Evolutionary conservation across 2,329 filamentous ascomycete genomes (phyloP), one percentile per base, ranked within the genome.

Genomic region (Pseudogymnoascus verrucosus): DNA sequence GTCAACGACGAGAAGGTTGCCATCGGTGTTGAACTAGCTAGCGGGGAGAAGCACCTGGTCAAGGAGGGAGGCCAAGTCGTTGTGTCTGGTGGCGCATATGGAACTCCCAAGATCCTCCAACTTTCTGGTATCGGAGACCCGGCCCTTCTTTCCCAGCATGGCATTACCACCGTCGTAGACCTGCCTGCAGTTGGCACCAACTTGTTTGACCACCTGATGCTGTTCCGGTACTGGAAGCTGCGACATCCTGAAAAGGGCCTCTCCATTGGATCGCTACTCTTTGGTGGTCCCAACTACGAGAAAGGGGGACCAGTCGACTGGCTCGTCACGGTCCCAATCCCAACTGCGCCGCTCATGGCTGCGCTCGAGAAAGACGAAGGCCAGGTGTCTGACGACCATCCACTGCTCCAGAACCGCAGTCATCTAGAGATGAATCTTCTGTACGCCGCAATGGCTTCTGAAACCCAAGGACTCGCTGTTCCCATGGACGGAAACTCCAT

Each of bases 61-160:
- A 37, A 37, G 36, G 36, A 37, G 36, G 36, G 36, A 37, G 36
- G 36, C 36, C 83, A 85, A 67, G 68, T 71, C n/a, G 68, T 72
- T 54, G 31, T 72, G 2, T 64, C 67, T 16, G 63, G 65, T 37
- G 70, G 70, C 5, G 67, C 63, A 10, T 66, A 70, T 28, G 44
- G 63, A n/a, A 66, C 67, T 5, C 72, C 72, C 12, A 67, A 73
- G 61, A 34, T 74, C 6, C 66, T 74, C 8, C 68, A 72, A 65
- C 62, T 72, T n/a, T 73, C 72, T n/a, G 71, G 71, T 23, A 67
- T 73, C 31, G 71, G 71, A 4, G 40, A 54, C n/a, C 21, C 42
- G 11, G 62, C 62, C 8, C 37, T 61, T 11, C 64, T 69, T 10
- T 37, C 64, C n/a, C 28, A n/a, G 11, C 61, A 61, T 10, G 63